Base-by-base conservation (phyloP, 129 eudicot species). In the Lactuca saligna region DNA sequence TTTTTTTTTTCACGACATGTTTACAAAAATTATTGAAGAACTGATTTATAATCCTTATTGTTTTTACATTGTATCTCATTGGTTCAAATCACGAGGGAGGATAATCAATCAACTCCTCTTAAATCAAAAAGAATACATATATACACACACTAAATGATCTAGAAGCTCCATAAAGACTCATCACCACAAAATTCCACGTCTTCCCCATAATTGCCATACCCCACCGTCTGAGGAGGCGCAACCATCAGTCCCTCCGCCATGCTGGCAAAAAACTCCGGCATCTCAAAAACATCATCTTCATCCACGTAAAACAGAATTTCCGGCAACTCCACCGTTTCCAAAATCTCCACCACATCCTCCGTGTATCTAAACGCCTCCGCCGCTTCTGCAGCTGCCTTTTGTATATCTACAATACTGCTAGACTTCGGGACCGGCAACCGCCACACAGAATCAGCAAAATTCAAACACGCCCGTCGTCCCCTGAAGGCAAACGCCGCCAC, bases 241-340 rank as follows among this genome's bases (percentile, higher is more conserved):
- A 88, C 56, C 88, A 85, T 81, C 76, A 88, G 25, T 20, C 89
- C 96, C 44, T 88, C 83, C n/a, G 90, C 90, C 91, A 88, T 75
- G 17, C 77, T 60, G 0, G 49, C 29, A 25, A 25, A 25, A 25
- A 25, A 25, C 29, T 25, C 29, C 29, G 29, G 29, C 29, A 25
- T 25, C 29, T 25, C 29, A 1, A 25, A 25, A 25, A 25, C 29
- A 25, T 25, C 29, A 25, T 25, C 29, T 25, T 25, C 29, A 25
- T 25, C 29, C 29, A 25, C 29, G 29, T 25, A 25, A 25, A 25
- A 25, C 29, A 25, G 29, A 25, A 25, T 25, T 25, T 25, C 29
- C 29, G 29, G 29, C 29, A 25, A 25, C 29, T 25, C 29, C 29
- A 25, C 29, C 29, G 29, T 25, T 25, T 25, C 29, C 29, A 25